These are phyloP conservation scores for Colletotrichum tamarilloi DNA, from an alignment of 2,329 filamentous ascomycete species.

Conservation along the genomic window DNA sequence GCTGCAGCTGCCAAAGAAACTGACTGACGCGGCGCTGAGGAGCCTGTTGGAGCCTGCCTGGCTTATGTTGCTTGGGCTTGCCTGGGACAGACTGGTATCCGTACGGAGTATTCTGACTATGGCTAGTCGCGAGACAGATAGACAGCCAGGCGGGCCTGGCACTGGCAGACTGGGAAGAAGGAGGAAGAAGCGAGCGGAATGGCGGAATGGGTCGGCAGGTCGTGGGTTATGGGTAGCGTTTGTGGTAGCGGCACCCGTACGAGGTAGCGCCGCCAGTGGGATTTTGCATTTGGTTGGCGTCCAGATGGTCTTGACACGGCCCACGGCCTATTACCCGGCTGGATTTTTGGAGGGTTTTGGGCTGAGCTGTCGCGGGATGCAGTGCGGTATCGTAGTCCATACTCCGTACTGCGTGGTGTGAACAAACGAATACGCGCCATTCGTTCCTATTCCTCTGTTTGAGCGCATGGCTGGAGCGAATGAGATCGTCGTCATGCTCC, in stretches of 20 bases:
- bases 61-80: not conserved
- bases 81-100: not conserved
- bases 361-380: constrained; percentile 1
- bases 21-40: constrained; percentile 16
- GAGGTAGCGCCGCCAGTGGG: constrained; percentile 23
- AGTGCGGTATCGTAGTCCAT: too few species aligned
- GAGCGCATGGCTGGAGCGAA: not conserved
- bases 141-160: too few species aligned
- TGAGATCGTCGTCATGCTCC: constrained; percentile 11
- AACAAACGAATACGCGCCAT: constrained; percentile 16
- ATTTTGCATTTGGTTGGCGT: constrained; percentile 31
- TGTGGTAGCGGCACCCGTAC: constrained; percentile 22
- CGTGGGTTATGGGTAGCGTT: constrained; percentile 25
- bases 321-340: constrained; percentile 17
- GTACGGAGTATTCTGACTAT: too few species aligned
- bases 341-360: constrained; percentile 7
- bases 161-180: constrained; percentile 1
- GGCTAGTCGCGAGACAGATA: too few species aligned
- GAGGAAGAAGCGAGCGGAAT: constrained; percentile 27
- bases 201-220: constrained; percentile 20
- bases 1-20: constrained; percentile 23
- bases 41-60: not conserved
- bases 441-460: constrained; percentile 1
- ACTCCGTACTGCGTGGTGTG: not conserved
- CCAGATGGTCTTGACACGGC: constrained; percentile 6